Base-by-base conservation (phyloP, 2,329 filamentous ascomycete genomes). In the Fusarium palustre region DNA sequence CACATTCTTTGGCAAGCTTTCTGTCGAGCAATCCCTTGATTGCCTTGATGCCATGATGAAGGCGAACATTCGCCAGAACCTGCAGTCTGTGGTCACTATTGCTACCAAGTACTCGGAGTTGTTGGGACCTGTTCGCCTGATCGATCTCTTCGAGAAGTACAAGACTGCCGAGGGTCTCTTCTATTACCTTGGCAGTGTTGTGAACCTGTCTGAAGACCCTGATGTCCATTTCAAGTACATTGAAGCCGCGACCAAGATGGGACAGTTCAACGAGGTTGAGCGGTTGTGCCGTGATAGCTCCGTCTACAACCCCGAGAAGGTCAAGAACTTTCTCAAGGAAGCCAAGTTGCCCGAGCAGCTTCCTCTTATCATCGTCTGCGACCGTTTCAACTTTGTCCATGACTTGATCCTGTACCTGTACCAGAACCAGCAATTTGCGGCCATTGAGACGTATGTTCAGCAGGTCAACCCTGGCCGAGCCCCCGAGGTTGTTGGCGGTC, bases 161-260 rank as follows among this genome's bases (percentile, higher is more conserved):
- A 94, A 96, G 81, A 98, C 96, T 36, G 91, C 93, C 5, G 96
- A 99, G 81, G 96, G 96, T 79, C 89, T 99, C 7, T 99, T 96
- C 87, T 97, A 97, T 85, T 99, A 97, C 82, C 89, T 99, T 18
- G 96, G 96, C 66, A 97, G 94, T 79, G 97, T 99, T 73, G 95
- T 99, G 81, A 99, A 99, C 79, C 85, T 99, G 48, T 97, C 93
- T 60, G 93, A 98, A 79, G 96, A 98, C 75, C 87, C 92, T 24
- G 96, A 99, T 78, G 96, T 99, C 31, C 92, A 96, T 78, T 99
- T 97, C 90, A 99, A 99, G 86, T 99, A 99, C 81, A 97, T 99
- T 63, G 95, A 99, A 82, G 94, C 96, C 58, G 96, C 97, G 33
- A 97, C 94, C 25, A 92, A 90, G 77, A 97, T 97, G 88, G 90